Evolutionary conservation across 257 asterid genomes (phyloP).

Genomic region (Nicotiana noctiflora): DNA sequence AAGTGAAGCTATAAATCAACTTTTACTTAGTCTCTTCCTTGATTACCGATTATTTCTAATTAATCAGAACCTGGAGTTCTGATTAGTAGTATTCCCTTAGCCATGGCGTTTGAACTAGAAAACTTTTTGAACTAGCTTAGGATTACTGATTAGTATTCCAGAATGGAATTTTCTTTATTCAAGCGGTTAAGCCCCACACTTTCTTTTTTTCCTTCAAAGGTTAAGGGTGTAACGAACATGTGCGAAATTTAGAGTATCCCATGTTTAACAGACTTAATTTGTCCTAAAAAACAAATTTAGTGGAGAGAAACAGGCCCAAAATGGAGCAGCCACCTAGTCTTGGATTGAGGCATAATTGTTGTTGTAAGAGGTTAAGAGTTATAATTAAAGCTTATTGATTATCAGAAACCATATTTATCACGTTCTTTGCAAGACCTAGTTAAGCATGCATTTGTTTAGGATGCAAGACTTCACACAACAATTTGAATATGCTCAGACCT

Average conservation of each 20-base stretch:
- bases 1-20: background rate
- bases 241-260: background rate
- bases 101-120: background rate
- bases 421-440: background rate
- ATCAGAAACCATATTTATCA: background rate
- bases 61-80: background rate
- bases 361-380: background rate
- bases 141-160: constrained; percentile 1
- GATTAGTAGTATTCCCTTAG: too few species aligned
- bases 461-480: background rate
- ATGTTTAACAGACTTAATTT: background rate
- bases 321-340: background rate
- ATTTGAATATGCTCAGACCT: background rate
- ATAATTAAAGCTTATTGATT: background rate
- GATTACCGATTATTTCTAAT: background rate
- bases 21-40: background rate
- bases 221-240: background rate
- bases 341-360: background rate
- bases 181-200: background rate
- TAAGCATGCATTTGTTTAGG: background rate
- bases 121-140: background rate
- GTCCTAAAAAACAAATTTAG: background rate
- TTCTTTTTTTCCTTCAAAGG: background rate
- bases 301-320: background rate
- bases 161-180: background rate